These are phyloP conservation scores for Cadophora gregata DNA, from an alignment of 2,329 filamentous ascomycete genomes.

Conservation along the genomic window DNA sequence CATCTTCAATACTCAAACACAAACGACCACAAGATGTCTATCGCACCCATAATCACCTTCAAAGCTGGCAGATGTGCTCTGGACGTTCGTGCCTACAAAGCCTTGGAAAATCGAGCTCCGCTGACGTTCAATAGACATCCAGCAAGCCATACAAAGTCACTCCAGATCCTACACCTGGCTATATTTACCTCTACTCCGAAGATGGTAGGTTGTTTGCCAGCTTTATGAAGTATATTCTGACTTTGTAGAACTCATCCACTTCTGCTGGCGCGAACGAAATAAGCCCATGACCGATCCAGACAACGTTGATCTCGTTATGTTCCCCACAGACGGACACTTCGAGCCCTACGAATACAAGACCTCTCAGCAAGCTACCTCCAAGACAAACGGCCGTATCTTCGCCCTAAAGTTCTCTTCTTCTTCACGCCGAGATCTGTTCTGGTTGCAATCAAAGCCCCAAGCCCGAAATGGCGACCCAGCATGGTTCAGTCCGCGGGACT, in stretches of 20 bases:
- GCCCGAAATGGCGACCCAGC: slow-evolving; percentile 69
- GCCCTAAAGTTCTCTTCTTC: slow-evolving; percentile 93
- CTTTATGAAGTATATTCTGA: slow-evolving; percentile 30
- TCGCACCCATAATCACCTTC: slow-evolving; percentile 88
- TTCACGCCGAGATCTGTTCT: slow-evolving; percentile 91
- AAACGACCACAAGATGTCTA: slow-evolving; percentile 67
- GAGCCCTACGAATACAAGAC: slow-evolving; percentile 79
- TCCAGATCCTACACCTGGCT: slow-evolving; percentile 75
- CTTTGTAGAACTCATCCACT: slow-evolving; percentile 79
- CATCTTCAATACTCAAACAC: slow-evolving; percentile 13
- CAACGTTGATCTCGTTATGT: slow-evolving; percentile 85
- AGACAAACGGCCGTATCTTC: slow-evolving; percentile 89
- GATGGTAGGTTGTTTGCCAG: slow-evolving; percentile 65
- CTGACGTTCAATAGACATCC: slow-evolving; percentile 50
- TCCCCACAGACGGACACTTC: slow-evolving; percentile 88
- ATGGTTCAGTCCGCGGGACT: slow-evolving; percentile 84
- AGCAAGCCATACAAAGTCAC: slow-evolving; percentile 73
- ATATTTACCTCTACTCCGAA: slow-evolving; percentile 90
- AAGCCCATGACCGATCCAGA: slow-evolving; percentile 75
- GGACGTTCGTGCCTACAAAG: slow-evolving; percentile 64
- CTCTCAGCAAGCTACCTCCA: slow-evolving; percentile 61
- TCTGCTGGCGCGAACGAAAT: slow-evolving; percentile 91
- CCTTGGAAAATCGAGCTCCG: neutral
- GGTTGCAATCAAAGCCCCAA: slow-evolving; percentile 92
- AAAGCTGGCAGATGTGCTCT: slow-evolving; percentile 91